Evolutionary conservation across 805 yeast species (phyloP).

Genomic region (Cyberlindnera xishuangbannaensis): DNA sequence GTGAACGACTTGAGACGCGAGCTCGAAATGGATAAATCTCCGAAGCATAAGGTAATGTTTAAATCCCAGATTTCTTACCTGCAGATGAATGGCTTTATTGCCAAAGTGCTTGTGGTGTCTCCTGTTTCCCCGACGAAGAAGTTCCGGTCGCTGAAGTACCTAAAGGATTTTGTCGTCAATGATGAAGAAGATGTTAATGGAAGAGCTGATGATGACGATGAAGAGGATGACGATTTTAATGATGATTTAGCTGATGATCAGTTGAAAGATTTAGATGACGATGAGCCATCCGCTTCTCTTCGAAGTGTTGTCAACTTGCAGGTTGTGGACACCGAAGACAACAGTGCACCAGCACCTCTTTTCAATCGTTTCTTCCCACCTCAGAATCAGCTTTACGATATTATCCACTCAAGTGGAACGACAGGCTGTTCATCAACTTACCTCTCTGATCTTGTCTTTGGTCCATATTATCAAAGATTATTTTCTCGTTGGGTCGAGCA

Average conservation of each 20-base stretch:
- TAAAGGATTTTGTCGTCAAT: slow-evolving; percentile 33
- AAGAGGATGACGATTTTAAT: slow-evolving; percentile 28
- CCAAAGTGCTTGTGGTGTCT: slow-evolving; percentile 46
- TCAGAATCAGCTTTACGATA: slow-evolving; percentile 55
- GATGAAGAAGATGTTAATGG: slow-evolving; percentile 26
- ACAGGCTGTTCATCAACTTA: slow-evolving; percentile 60
- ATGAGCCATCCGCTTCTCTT: slow-evolving; percentile 15
- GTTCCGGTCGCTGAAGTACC: slow-evolving; percentile 40
- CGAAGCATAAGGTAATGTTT: slow-evolving; percentile 39
- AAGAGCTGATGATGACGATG: slow-evolving; percentile 26
- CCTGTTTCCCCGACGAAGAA: slow-evolving; percentile 40
- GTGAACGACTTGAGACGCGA: slow-evolving; percentile 57
- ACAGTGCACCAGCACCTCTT: slow-evolving; percentile 12
- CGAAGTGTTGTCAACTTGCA: slow-evolving; percentile 15
- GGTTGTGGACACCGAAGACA: slow-evolving; percentile 13
- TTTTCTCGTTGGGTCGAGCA: slow-evolving; percentile 46
- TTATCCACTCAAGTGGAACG: slow-evolving; percentile 34
- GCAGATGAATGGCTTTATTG: slow-evolving; percentile 39
- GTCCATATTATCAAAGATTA: slow-evolving; percentile 47
- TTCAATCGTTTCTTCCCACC: slow-evolving; percentile 57
- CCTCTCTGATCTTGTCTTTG: slow-evolving; percentile 44
- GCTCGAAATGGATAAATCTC: slow-evolving; percentile 41
- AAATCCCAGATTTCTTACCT: slow-evolving; percentile 42
- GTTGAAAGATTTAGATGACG: slow-evolving; percentile 18
- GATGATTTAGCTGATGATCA: slow-evolving; percentile 27